Base-by-base conservation (phyloP, 768 basidiomycete species). In the Phylloporus arenicola region DNA sequence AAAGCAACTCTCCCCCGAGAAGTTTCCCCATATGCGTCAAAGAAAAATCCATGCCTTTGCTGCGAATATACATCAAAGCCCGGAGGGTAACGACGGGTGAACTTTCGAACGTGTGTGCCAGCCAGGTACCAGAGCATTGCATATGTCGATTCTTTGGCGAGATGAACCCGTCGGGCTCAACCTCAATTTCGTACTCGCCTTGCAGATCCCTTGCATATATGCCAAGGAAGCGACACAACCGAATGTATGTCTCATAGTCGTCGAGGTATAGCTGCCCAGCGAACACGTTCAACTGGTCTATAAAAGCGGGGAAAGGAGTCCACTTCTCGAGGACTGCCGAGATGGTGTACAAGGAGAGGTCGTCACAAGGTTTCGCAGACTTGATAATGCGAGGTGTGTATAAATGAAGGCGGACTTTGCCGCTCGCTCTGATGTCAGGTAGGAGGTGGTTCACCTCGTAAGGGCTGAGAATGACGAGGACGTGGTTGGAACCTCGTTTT, bases 201-300 rank as follows among this genome's bases (percentile, higher is more conserved):
- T 77, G 70, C 68, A 64, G 75, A 3, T 77, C 72, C 13, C 60
- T 68, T 10, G 76, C 67, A 6, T 64, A 54, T 10, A 76, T 19
- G 4, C 75, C 69, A 24, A 78, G 58, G 47, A 70, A 61, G 17
- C 59, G 52, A 49, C 75, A 76, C 14, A 73, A 31, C 2, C 49
- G 55, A 25, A 54, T 52, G 45, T 76, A 78, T 1, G 67, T 56
- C 11, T 50, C 48, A 24, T 65, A 57, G 20, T 70, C 57, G 11
- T 58, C 58, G 34, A 76, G 48, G 48, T 72, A 78, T 3, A 78
- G 64, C 48, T 78, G 74, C 3, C 75, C 77, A 12, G 75, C 72
- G 55, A 71, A 75, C 30, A 77, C 51, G 39, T 72, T 75, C 37
- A 78, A 60, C 40, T 75, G 73, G 19, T 45, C 47, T 22, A 63